Base-by-base conservation (phyloP, 352 stramenopile species). In the Globisporangium irregulare region DNA sequence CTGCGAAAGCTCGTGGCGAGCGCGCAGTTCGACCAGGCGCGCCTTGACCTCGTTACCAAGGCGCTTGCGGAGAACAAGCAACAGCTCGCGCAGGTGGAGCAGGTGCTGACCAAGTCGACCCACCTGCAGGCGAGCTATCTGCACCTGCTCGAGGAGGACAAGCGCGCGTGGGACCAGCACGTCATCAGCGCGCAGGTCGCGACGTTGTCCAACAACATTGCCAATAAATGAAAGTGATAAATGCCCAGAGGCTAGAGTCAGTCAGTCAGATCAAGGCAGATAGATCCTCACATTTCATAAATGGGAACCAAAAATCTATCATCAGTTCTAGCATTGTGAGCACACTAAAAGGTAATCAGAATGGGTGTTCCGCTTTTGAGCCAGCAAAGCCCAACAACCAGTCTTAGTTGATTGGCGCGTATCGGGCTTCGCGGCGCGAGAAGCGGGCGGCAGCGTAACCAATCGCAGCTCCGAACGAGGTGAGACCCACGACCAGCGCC, bases 61-160 rank as follows among this genome's bases (percentile, higher is more conserved):
- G 71, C 79, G 59, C 71, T 94, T 48, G 56, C 34, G 6, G 63
- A 72, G 24, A 73, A 80, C 7, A 75, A 72, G 25, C 58, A 77
- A 24, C 73, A 85, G 50, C 62, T 94, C n/a, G 69, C 73, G 10
- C 72, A 86, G 38, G 73, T 78, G 4, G 79, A 92, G 29, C 63
- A 82, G 3, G 86, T 91, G 63, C 84, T 94, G 27, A 78, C 64
- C 53, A 92, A 91, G 70, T 73, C 76, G 7, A 89, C 84, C 59
- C 81, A 73, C 6, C 63, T 94, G 62, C 82, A 91, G 70, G 76
- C 84, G 53, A 91, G 77, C 53, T 91, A 92, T 73, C 56, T 92
- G 57, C 79, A 89, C 60, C 53, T 93, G 66, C 68, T 93, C 41
- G 62, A 89, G 22, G 59, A 65, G 22, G 57, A 63, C 20, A 34